These are phyloP conservation scores for Hevea brasiliensis DNA, from an alignment of 345 rosid species.

Conservation along the genomic window DNA sequence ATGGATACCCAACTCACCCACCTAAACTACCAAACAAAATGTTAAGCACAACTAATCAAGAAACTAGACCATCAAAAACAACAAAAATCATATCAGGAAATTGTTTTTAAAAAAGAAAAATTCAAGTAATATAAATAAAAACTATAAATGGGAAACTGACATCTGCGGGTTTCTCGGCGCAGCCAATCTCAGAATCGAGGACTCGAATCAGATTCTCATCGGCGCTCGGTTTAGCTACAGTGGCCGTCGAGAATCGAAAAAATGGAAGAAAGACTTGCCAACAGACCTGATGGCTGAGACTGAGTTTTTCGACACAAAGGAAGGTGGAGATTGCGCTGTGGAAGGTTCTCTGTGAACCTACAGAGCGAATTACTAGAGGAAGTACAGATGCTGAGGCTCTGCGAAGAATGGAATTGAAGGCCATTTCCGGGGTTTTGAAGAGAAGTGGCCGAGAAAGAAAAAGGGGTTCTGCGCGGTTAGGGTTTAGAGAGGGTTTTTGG, in stretches of 20 bases:
- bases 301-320: slow-evolving; percentile 8
- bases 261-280: slow-evolving; percentile 13
- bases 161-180: slow-evolving; percentile 38
- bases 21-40: neutral
- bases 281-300: neutral
- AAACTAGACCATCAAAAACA: neutral
- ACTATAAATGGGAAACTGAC: slow-evolving; percentile 13
- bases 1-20: neutral
- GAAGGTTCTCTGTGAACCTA: slow-evolving; percentile 35
- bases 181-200: slow-evolving; percentile 53
- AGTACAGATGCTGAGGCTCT: slow-evolving; percentile 41
- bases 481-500: slow-evolving; percentile 3
- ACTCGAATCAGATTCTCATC: slow-evolving; percentile 46
- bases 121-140: neutral
- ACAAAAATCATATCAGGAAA: neutral
- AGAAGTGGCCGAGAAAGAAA: neutral
- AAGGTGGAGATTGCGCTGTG: slow-evolving; percentile 20
- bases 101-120: neutral
- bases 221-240: slow-evolving; percentile 24
- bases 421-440: slow-evolving; percentile 1
- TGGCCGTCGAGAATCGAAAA: slow-evolving; percentile 31
- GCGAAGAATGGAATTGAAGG: slow-evolving; percentile 38
- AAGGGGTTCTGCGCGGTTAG: neutral
- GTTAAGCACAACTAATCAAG: neutral
- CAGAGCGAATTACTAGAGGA: slow-evolving; percentile 41